Conservation (phyloP, 2,329 filamentous ascomycete genomes). For the Atkinsonella hypoxylon region DNA sequence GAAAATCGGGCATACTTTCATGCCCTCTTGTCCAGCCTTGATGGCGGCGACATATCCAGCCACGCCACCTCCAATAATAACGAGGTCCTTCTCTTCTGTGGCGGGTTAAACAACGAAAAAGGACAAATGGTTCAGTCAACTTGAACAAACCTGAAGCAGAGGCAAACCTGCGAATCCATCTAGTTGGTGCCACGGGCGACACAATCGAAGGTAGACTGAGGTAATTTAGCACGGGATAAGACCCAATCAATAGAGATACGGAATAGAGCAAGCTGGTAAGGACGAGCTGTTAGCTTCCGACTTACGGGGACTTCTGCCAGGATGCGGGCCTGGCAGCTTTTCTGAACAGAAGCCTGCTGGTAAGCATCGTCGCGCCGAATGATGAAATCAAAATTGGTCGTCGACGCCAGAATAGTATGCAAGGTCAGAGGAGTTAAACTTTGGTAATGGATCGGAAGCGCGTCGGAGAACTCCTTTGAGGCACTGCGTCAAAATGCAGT, state of each 20-base stretch:
- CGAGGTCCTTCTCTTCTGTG: conserved; percentile 84
- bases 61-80: conserved; percentile 96
- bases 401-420: conserved; percentile 12
- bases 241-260: background rate
- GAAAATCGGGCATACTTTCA: conserved; percentile 55
- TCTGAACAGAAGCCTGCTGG: conserved; percentile 49
- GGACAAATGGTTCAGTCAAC: background rate
- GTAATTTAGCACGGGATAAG: background rate
- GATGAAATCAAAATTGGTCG: conserved; percentile 13
- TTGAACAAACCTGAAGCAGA: conserved; percentile 40
- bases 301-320: conserved; percentile 43
- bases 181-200: conserved; percentile 26
- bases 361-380: conserved; percentile 38
- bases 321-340: conserved; percentile 41
- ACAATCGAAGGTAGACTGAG: conserved; percentile 38
- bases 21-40: conserved; percentile 92
- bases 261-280: background rate
- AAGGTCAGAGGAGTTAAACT: conserved; percentile 1
- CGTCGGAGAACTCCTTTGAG: conserved; percentile 9
- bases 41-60: conserved; percentile 98
- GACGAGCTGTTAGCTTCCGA: conserved; percentile 7
- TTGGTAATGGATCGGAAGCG: background rate
- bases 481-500: conserved; percentile 1
- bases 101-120: conserved; percentile 25
- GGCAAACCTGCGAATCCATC: conserved; percentile 48